Conservation (phyloP, 2,329 filamentous ascomycete genomes). For the Blastomyces gilchristii region DNA sequence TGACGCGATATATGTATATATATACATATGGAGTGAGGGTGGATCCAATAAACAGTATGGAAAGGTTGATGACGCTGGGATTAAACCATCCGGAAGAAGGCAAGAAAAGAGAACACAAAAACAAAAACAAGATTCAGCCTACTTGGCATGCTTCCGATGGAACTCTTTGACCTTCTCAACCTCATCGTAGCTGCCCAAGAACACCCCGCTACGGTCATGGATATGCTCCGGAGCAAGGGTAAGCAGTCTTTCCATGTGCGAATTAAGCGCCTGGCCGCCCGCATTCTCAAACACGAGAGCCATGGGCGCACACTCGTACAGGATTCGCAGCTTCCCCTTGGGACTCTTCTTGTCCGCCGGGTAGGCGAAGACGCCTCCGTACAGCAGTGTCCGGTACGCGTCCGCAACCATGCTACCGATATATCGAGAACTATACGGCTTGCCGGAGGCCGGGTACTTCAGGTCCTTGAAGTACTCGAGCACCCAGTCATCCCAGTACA, state of each 20-base stretch:
- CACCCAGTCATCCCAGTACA: conserved; percentile 88
- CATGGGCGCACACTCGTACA: conserved; percentile 99
- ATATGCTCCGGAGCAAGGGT: conserved; percentile 83
- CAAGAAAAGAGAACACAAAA: background rate
- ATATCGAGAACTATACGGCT: conserved; percentile 90
- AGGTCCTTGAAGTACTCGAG: conserved; percentile 81
- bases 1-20: background rate
- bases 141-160: conserved; percentile 45
- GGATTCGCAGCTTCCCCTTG: conserved; percentile 92
- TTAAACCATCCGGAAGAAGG: background rate
- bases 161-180: conserved; percentile 87
- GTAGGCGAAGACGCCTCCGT: conserved; percentile 96
- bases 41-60: background rate
- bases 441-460: conserved; percentile 62
- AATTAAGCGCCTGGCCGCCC: conserved; percentile 84
- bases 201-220: conserved; percentile 91
- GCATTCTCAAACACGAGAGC: conserved; percentile 98
- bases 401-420: conserved; percentile 98
- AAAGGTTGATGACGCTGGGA: background rate
- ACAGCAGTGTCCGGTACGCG: conserved; percentile 88
- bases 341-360: conserved; percentile 96
- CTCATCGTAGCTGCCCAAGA: conserved; percentile 89
- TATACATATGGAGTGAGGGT: background rate
- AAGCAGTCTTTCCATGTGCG: conserved; percentile 83
- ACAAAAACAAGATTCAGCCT: background rate